Percentiles rank a stretch among this genome's conserved stretches.
Conservation (phyloP, 108 stramenopile species). For the Cyclotella atomus region DNA sequence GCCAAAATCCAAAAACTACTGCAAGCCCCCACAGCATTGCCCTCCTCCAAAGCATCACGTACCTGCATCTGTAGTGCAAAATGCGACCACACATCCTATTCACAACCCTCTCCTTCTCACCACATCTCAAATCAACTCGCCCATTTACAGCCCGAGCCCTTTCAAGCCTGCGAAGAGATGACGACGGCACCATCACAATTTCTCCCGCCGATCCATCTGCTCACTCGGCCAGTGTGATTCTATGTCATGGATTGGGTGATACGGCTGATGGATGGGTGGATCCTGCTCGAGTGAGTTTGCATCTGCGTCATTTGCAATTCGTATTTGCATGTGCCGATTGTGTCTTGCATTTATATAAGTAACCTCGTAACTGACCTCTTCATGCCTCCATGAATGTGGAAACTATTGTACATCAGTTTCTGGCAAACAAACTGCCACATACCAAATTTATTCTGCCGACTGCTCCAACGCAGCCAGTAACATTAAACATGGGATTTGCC, state of each 20-base stretch:
- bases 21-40: too few relatives aligned
- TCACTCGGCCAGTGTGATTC: constrained; percentile 50
- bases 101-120: constrained; percentile 22
- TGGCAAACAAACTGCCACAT: constrained; percentile 47
- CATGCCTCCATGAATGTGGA: too few relatives aligned
- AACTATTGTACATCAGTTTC: too few relatives aligned
- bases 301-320: too few relatives aligned
- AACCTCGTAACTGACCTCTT: too few relatives aligned
- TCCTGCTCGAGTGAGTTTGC: constrained; percentile 28
- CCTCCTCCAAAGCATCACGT: too few relatives aligned
- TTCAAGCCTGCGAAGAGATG: constrained; percentile 6
- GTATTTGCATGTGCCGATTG: too few relatives aligned
- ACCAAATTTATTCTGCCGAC: constrained; percentile 88
- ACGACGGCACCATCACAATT: constrained; percentile 33
- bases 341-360: too few relatives aligned
- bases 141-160: constrained; percentile 1
- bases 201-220: constrained; percentile 15
- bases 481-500: constrained; percentile 88
- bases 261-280: constrained; percentile 63
- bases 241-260: constrained; percentile 76
- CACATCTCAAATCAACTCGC: constrained; percentile 9
- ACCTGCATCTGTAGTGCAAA: too few relatives aligned
- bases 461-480: constrained; percentile 91
- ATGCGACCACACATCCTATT: constrained; percentile 37
- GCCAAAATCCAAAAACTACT: too few relatives aligned